phyloP scores from a whole-genome alignment of 2,329 filamentous ascomycete genomes.

The Talaromyces rugulosus region DNA sequence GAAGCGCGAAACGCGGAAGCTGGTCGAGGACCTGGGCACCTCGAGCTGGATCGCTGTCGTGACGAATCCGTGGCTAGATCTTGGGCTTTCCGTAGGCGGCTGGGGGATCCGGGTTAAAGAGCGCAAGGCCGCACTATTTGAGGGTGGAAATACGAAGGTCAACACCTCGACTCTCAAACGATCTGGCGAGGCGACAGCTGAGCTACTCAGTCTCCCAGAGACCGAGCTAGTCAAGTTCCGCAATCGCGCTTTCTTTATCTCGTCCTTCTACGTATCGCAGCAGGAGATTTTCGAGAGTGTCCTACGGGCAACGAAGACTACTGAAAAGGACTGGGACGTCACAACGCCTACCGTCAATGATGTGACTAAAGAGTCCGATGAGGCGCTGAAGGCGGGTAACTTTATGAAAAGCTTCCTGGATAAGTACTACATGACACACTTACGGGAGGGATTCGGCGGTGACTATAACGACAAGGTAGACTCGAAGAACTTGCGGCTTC shows the following conservation, averaged over 20 bases:
- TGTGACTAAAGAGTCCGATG: constrained; percentile 1
- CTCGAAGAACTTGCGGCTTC: background rate
- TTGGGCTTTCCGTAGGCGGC: constrained; percentile 28
- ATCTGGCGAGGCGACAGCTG: constrained; percentile 50
- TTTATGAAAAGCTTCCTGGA: background rate
- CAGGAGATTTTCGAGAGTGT: constrained; percentile 62
- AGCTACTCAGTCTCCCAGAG: constrained; percentile 43
- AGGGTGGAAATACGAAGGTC: constrained; percentile 55
- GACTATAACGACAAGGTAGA: background rate
- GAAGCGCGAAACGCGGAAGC: too few species aligned
- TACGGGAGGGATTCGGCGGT: background rate
- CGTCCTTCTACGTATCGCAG: constrained; percentile 58
- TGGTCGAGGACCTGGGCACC: constrained; percentile 27
- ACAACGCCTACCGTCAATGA: background rate
- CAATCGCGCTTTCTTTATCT: constrained; percentile 50
- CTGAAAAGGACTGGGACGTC: constrained; percentile 59
- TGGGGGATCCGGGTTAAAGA: constrained; percentile 51
- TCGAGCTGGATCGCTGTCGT: constrained; percentile 37
- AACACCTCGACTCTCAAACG: constrained; percentile 58
- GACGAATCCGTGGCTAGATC: constrained; percentile 52
- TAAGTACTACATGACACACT: constrained; percentile 2
- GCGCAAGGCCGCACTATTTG: constrained; percentile 43
- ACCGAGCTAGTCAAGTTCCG: constrained; percentile 42
- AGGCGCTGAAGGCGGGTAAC: background rate
- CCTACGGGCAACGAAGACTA: constrained; percentile 54